A percentile compares a stretch with the other conserved stretches of the same genome.
Evolutionary conservation across 768 basidiomycete genomes (phyloP).

Genomic region (Termitomyces sp.): DNA sequence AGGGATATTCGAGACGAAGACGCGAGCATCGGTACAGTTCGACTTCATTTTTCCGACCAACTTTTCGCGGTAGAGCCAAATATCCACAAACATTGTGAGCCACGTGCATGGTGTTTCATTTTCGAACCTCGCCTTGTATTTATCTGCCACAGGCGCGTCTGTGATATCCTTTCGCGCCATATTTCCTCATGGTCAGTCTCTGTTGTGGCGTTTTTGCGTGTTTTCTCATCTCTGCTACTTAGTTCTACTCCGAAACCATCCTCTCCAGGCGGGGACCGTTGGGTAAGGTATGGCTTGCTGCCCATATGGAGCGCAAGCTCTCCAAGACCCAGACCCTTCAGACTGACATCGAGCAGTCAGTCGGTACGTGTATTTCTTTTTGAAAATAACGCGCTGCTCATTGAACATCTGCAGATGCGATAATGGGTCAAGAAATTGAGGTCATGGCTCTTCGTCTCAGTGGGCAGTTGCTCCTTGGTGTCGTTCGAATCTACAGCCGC

Average conservation of each 20-base stretch:
- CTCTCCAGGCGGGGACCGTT: constrained; percentile 91
- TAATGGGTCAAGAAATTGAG: constrained; percentile 90
- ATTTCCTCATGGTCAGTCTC: constrained; percentile 25
- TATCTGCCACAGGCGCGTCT: constrained; percentile 23
- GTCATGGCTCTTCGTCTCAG: constrained; percentile 95
- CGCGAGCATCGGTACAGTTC: constrained; percentile 7
- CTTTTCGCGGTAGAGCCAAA: constrained; percentile 14
- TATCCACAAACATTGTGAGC: constrained; percentile 5
- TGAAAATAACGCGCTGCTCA: neutral
- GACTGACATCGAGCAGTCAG: constrained; percentile 92
- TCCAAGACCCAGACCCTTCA: constrained; percentile 93
- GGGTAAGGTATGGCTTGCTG: constrained; percentile 98
- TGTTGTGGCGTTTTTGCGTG: neutral
- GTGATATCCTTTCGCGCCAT: constrained; percentile 13
- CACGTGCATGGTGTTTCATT: constrained; percentile 17
- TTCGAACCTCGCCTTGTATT: constrained; percentile 11
- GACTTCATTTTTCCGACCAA: neutral
- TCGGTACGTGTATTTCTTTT: constrained; percentile 52
- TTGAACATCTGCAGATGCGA: constrained; percentile 56
- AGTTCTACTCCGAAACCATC: constrained; percentile 95
- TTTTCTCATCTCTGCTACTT: constrained; percentile 9
- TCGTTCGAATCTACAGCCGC: constrained; percentile 94
- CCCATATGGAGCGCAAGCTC: constrained; percentile 97
- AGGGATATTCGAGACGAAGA: constrained; percentile 11
- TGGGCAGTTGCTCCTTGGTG: constrained; percentile 93